A percentile compares a stretch with the other conserved stretches of the same genome.
These are phyloP conservation scores for Cladophialophora immunda DNA, from an alignment of 2,329 filamentous ascomycete genomes.

Conservation along the genomic window DNA sequence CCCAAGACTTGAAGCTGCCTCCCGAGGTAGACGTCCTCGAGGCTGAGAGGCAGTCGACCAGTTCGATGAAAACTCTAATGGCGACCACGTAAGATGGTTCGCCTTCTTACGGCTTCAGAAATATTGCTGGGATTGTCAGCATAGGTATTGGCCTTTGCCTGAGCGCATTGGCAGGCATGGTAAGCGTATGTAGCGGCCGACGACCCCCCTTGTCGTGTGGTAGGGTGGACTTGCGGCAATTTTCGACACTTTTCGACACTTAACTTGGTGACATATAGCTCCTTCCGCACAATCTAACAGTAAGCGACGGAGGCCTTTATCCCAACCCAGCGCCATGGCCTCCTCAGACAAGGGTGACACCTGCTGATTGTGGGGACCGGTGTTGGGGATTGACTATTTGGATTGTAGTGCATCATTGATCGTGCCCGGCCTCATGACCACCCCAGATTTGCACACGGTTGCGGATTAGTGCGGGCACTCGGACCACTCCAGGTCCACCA, in stretches of 20 bases:
- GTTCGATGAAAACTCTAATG: neutral
- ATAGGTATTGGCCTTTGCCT: neutral
- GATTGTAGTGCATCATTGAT: conserved; percentile 24
- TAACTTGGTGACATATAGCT: conserved; percentile 11
- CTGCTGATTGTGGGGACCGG: conserved; percentile 30
- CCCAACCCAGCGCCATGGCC: conserved; percentile 4
- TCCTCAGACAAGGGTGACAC: conserved; percentile 17
- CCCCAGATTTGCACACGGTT: conserved; percentile 37
- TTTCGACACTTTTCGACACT: conserved; percentile 12
- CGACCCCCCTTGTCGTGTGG: neutral
- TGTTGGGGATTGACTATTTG: conserved; percentile 16
- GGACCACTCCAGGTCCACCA: conserved; percentile 12
- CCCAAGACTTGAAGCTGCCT: neutral
- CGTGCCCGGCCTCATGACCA: conserved; percentile 35
- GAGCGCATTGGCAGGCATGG: neutral
- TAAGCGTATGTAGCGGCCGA: neutral
- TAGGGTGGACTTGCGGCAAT: conserved; percentile 8
- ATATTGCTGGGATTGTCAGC: conserved; percentile 1
- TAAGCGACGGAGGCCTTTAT: conserved; percentile 52
- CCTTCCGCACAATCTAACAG: conserved; percentile 50
- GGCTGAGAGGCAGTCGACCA: neutral
- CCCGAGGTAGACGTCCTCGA: neutral
- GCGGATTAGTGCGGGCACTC: conserved; percentile 29
- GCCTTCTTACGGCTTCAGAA: neutral
- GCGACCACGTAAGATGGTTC: neutral